These are phyloP conservation scores for Stentor roeselii DNA, from an alignment of 73 alveolate genomes.

Conservation along the genomic window DNA sequence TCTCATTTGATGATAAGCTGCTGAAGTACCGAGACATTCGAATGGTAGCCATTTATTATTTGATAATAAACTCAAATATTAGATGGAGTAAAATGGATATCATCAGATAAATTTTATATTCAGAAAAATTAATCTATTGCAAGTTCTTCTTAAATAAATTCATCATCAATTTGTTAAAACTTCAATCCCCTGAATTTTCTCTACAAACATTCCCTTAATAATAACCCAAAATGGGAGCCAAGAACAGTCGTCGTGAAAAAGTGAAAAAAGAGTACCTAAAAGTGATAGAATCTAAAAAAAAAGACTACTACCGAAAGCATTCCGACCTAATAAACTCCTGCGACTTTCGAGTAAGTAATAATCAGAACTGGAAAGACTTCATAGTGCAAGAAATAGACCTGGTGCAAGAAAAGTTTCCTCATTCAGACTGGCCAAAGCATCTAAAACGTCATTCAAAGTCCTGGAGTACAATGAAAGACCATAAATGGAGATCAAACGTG, in stretches of 20 bases:
- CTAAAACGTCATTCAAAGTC: neutral
- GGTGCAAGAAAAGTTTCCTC: neutral
- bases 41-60: too few species aligned
- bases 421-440: neutral
- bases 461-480: slow-evolving; percentile 27
- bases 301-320: slow-evolving; percentile 6
- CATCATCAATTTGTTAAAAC: too few species aligned
- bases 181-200: neutral
- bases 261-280: slow-evolving; percentile 21
- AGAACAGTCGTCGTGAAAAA: neutral
- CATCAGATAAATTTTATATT: too few species aligned
- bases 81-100: too few species aligned
- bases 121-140: too few species aligned
- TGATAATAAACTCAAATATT: too few species aligned
- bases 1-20: neutral
- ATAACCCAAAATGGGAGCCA: slow-evolving; percentile 27
- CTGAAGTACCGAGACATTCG: too few species aligned
- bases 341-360: slow-evolving; percentile 8
- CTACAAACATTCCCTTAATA: too few species aligned
- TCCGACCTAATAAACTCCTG: slow-evolving; percentile 9
- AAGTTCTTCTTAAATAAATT: too few species aligned
- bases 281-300: neutral
- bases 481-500: slow-evolving; percentile 25
- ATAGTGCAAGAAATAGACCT: slow-evolving; percentile 14
- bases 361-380: slow-evolving; percentile 25